Evolutionary conservation across 2,329 filamentous ascomycete genomes (phyloP).

Genomic region (Anisogramma anomala): DNA sequence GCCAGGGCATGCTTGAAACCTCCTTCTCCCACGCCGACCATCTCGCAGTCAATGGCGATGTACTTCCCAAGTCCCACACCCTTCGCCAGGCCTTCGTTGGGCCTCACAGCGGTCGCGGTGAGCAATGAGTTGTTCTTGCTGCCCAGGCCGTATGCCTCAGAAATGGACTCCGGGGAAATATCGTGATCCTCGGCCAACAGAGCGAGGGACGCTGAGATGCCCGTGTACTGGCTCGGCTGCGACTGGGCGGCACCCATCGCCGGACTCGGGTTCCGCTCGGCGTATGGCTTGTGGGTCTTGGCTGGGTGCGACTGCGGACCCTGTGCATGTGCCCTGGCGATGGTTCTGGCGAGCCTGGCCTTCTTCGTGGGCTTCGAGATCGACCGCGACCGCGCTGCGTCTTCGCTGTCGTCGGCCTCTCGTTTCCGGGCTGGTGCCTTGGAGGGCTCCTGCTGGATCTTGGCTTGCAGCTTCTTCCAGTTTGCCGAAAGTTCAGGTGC

Average conservation of each 20-base stretch:
- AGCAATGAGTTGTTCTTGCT: slow-evolving; percentile 38
- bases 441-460: slow-evolving; percentile 38
- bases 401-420: slow-evolving; percentile 25
- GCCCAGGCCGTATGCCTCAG: slow-evolving; percentile 49
- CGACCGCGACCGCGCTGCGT: slow-evolving; percentile 16
- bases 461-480: slow-evolving; percentile 67
- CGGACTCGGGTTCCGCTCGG: slow-evolving; percentile 10
- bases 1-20: slow-evolving; percentile 66
- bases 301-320: slow-evolving; percentile 10
- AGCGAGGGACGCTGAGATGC: slow-evolving; percentile 42
- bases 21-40: slow-evolving; percentile 77
- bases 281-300: slow-evolving; percentile 14
- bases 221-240: slow-evolving; percentile 28
- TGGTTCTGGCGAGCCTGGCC: slow-evolving; percentile 21
- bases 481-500: slow-evolving; percentile 50
- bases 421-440: slow-evolving; percentile 30
- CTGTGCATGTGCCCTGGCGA: slow-evolving; percentile 4
- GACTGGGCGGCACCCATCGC: slow-evolving; percentile 47
- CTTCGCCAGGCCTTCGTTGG: slow-evolving; percentile 52
- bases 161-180: slow-evolving; percentile 47
- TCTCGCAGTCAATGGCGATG: slow-evolving; percentile 89
- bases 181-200: slow-evolving; percentile 51
- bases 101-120: slow-evolving; percentile 34
- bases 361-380: slow-evolving; percentile 20
- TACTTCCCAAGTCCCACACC: slow-evolving; percentile 74